A percentile compares a stretch with the other conserved stretches of the same genome.
These are phyloP conservation scores for Thalassiosira hispida DNA, from an alignment of 352 stramenopile genomes.

Conservation along the genomic window DNA sequence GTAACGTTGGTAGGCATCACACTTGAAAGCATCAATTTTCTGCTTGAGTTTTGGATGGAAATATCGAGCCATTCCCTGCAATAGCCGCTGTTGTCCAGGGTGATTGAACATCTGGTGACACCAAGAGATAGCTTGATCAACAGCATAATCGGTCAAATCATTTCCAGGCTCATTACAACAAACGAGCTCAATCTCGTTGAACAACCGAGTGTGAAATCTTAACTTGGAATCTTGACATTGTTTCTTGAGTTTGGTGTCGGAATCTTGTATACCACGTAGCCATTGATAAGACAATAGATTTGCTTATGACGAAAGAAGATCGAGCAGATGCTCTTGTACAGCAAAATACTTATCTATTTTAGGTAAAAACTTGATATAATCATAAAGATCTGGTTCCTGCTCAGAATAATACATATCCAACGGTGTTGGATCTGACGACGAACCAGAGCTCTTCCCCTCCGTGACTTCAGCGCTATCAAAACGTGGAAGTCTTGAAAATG, in stretches of 20 bases:
- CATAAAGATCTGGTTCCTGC: too few species aligned
- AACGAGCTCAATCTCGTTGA: not conserved
- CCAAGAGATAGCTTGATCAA: constrained; percentile 13
- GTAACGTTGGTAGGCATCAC: constrained; percentile 36
- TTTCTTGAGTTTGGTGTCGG: not conserved
- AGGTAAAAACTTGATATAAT: too few species aligned
- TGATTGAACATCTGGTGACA: constrained; percentile 52
- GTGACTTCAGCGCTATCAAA: not conserved
- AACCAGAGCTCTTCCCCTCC: not conserved
- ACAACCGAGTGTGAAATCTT: not conserved
- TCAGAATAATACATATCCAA: too few species aligned
- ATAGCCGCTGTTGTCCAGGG: constrained; percentile 22
- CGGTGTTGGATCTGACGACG: too few species aligned
- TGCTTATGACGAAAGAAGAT: not conserved
- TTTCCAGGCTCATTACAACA: not conserved
- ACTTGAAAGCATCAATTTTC: constrained; percentile 25
- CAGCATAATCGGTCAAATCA: not conserved
- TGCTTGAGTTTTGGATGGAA: constrained; percentile 6
- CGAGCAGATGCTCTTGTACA: too few species aligned
- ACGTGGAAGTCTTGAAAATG: constrained; percentile 4
- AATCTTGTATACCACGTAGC: not conserved
- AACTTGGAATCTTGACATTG: not conserved
- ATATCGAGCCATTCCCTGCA: too few species aligned
- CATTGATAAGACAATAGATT: not conserved
- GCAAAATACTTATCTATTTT: too few species aligned